phyloP scores from a whole-genome alignment of 163 green algal species.

The Chlorella variabilis region DNA sequence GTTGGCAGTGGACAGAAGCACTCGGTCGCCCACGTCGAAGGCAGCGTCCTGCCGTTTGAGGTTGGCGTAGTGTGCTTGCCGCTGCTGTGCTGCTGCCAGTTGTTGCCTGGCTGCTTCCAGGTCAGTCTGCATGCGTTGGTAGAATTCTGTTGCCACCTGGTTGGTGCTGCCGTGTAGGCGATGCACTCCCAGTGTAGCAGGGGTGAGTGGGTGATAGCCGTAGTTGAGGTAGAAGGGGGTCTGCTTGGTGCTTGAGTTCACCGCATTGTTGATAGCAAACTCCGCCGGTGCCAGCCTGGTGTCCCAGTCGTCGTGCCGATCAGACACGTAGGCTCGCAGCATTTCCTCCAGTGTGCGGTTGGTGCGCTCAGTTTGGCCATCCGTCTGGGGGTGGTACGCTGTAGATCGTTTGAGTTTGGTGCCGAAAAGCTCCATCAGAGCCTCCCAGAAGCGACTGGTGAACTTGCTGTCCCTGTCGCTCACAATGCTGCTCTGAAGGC shows the following conservation, averaged over 20 bases:
- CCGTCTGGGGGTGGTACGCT: slow-evolving; percentile 62
- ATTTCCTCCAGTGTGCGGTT: slow-evolving; percentile 65
- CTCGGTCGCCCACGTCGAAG: slow-evolving; percentile 33
- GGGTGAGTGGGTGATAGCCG: slow-evolving; percentile 44
- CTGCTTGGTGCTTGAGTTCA: slow-evolving; percentile 18
- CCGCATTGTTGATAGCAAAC: slow-evolving; percentile 58
- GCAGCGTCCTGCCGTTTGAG: slow-evolving; percentile 2
- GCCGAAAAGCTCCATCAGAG: slow-evolving; percentile 17
- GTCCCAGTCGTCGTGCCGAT: slow-evolving; percentile 51
- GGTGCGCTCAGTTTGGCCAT: slow-evolving; percentile 59
- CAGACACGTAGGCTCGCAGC: slow-evolving; percentile 47
- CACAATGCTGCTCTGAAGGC: slow-evolving; percentile 56
- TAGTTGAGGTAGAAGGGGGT: slow-evolving; percentile 61
- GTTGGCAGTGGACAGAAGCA: slow-evolving; percentile 16
- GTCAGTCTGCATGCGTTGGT: background rate
- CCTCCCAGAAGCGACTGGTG: slow-evolving; percentile 51
- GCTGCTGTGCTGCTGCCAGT: slow-evolving; percentile 30
- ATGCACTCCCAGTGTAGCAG: slow-evolving; percentile 3
- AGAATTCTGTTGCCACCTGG: background rate
- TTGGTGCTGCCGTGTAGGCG: background rate
- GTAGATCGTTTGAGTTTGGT: slow-evolving; percentile 49
- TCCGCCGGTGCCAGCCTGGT: slow-evolving; percentile 37
- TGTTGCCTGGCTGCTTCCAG: slow-evolving; percentile 3
- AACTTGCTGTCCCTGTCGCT: slow-evolving; percentile 43
- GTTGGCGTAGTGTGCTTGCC: slow-evolving; percentile 41